Evolutionary conservation across 257 asterid genomes (phyloP).

Genomic region (Solanum chilense): DNA sequence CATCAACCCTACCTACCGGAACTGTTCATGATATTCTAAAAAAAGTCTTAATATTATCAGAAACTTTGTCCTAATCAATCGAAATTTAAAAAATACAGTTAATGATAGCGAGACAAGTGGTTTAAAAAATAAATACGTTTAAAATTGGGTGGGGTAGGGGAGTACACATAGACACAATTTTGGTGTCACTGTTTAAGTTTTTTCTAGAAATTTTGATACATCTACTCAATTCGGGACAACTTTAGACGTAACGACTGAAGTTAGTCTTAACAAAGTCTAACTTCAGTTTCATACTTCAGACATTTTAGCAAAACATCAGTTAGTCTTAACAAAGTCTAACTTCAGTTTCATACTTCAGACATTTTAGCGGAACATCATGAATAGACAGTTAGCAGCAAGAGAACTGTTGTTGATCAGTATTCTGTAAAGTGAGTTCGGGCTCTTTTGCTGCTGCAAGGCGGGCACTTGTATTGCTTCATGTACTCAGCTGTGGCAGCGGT

Average conservation of each 20-base stretch:
- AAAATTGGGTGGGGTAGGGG: neutral
- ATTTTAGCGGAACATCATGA: neutral
- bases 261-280: too few relatives aligned
- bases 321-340: too few relatives aligned
- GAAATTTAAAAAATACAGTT: neutral
- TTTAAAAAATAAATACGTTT: neutral
- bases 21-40: neutral
- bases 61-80: neutral
- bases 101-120: neutral
- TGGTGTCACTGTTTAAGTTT: neutral
- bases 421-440: constrained; percentile 21
- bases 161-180: neutral
- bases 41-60: neutral
- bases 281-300: neutral
- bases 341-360: neutral
- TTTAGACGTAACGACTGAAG: neutral
- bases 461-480: constrained; percentile 78
- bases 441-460: constrained; percentile 70
- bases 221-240: neutral
- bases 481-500: constrained; percentile 69
- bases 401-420: neutral
- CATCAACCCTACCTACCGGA: neutral
- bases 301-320: neutral
- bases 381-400: neutral
- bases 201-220: neutral